Evolutionary conservation across 23 red algal genomes (phyloP), one percentile per base, ranked within the genome.

Genomic region (Cyanidiococcus yangmingshanensis): DNA sequence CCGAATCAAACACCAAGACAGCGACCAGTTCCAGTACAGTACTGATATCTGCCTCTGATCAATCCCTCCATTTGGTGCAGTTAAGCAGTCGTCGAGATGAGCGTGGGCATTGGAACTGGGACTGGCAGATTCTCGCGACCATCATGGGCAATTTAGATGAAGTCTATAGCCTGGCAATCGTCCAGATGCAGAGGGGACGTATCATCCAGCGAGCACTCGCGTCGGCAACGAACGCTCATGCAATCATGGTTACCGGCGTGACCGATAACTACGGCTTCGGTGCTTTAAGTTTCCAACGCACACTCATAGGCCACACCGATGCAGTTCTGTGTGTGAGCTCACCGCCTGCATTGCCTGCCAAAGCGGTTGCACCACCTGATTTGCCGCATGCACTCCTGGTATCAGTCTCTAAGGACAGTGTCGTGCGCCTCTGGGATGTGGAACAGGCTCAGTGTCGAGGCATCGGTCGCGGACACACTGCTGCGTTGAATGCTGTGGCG

Each of bases 351-450:
- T 29, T 35, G 63, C 32, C 63, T 7, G 7, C 63, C 63, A 71
- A 25, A 7, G 21, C 27, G n/a, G 63, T 2, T 25, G 12, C 63
- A 71, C 21, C 27, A 17, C 12, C 63, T 2, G 7, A 25, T 25
- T 12, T 29, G 27, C n/a, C 32, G 63, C 12, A 71, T 71, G 45
- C 45, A 21, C 7, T 21, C 7, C 32, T 71, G 27, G 63, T 35
- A 71, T 71, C 63, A 2, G 63, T 35, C 27, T 32, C n/a, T 2
- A 71, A 71, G 63, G 63, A 71, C 27, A 25, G 12, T 29, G 32
- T 29, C 3, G 63, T 71, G 63, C 63, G 63, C 32, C 63, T 71
- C n/a, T 71, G 63, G 63, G 32, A 71, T 71, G 63, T 71, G 12
- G 63, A 35, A 3, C 63, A 29, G n/a, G 63, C 16, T 35, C 16